These are phyloP conservation scores for Podaxis mareebaensis DNA, from an alignment of 768 basidiomycete species.

Conservation along the genomic window DNA sequence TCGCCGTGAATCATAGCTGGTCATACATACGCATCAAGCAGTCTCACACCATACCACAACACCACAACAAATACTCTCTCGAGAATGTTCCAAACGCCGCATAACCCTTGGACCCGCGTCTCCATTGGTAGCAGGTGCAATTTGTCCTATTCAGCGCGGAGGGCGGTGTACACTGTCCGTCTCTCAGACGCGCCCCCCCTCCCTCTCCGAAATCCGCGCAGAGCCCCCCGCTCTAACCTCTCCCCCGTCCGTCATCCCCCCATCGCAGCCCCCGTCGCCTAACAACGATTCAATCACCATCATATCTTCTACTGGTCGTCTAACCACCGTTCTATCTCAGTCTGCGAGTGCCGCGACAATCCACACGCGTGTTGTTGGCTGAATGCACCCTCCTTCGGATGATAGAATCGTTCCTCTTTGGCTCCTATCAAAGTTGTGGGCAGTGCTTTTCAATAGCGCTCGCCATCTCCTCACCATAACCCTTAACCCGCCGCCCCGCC, in stretches of 20 bases:
- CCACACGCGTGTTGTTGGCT: too few relatives aligned
- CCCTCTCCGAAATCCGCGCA: too few relatives aligned
- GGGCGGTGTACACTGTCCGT: neutral
- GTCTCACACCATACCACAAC: neutral
- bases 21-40: slow-evolving; percentile 9
- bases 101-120: neutral
- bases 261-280: neutral
- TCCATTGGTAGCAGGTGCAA: too few relatives aligned
- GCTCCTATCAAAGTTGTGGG: neutral
- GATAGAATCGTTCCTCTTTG: neutral
- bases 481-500: neutral
- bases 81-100: neutral
- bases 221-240: too few relatives aligned
- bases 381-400: neutral
- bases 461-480: neutral
- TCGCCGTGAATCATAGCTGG: slow-evolving; percentile 9
- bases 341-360: neutral
- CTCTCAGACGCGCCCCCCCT: neutral
- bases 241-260: too few relatives aligned
- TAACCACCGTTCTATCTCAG: neutral
- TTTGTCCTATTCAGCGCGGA: neutral
- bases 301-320: neutral
- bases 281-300: neutral
- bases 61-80: too few relatives aligned
- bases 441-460: neutral